Evolutionary conservation across 2,329 filamentous ascomycete genomes (phyloP), one percentile per base, ranked within the genome.

Genomic region (Pyrenophora teres): DNA sequence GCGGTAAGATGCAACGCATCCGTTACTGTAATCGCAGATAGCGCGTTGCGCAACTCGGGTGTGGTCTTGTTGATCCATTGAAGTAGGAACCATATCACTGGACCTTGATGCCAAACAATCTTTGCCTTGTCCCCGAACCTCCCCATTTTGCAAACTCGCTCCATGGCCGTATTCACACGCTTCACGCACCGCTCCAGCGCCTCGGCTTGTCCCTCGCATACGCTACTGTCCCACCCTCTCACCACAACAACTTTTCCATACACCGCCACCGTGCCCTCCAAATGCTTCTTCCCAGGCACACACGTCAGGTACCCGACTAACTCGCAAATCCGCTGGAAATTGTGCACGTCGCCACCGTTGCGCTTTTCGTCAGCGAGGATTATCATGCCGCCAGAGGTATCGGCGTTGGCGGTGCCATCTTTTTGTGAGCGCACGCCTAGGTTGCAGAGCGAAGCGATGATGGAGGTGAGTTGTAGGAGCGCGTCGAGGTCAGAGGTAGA

Each of bases 41-140:
- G 50, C 1, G 50, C 18, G 6, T 48, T 54, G 19, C 69, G 69
- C 9, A 72, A 39, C 2, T 51, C 35, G 2, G 64, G 39, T 7
- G 56, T 63, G 0, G 70, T 72, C 15, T 45, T 54, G 52, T 67
- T 64, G 52, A 73, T 68, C 55, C 61, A 72, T 19, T 60, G 39
- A 3, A 67, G 50, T 4, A 73, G 52, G 38, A 68, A 65, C 6
- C 59, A 60, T 13, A 73, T 25, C 2, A 65, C 56, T 4, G 69
- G 54, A 5, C 68, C 66, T n/a, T 73, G 68, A 38, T 73, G 70
- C 70, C 70, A 73, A 10, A 70, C 52, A 4, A 73, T 48, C 27
- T 64, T 66, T 13, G 54, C 27, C 63, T 66, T 13, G 54, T 59
- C 32, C 8, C 33, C 12, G 16, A 57, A 56, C 3, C 32, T 52